phyloP scores from a whole-genome alignment of 78 protist species.

The Bigelowiella natans region DNA sequence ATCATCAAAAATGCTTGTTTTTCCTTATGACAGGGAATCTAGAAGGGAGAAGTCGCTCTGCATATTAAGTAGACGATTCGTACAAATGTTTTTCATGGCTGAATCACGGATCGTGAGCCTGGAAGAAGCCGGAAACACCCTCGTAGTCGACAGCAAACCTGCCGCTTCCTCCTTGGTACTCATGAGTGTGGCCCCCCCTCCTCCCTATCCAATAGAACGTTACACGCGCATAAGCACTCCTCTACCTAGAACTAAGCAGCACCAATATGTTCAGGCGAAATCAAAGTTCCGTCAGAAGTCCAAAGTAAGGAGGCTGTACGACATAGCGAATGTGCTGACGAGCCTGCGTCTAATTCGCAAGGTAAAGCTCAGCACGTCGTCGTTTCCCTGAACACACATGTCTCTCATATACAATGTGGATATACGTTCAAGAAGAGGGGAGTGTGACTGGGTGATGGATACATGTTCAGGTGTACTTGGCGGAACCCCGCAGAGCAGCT shows the following conservation, averaged over 20 bases:
- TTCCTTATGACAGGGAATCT: not conserved
- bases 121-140: conserved; percentile 11
- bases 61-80: conserved; percentile 15
- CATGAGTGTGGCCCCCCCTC: not conserved
- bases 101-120: conserved; percentile 17
- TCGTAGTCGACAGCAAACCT: not conserved
- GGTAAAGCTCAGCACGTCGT: not conserved
- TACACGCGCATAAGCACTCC: no score
- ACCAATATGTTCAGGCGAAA: no score
- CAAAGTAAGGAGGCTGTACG: conserved; percentile 27
- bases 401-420: no score
- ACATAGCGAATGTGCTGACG: conserved; percentile 27
- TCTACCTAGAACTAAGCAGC: no score
- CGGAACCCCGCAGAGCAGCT: not conserved
- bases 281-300: no score
- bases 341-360: conserved; percentile 12
- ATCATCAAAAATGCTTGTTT: no score
- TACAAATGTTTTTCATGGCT: conserved; percentile 11
- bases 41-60: conserved; percentile 24
- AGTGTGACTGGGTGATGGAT: not conserved
- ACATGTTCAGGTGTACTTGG: not conserved
- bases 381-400: no score
- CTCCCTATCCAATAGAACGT: no score
- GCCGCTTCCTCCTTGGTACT: not conserved
- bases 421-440: no score